These are phyloP conservation scores for Mortierella sp. DNA, from an alignment of 371 early-diverging fungal species.

Conservation along the genomic window DNA sequence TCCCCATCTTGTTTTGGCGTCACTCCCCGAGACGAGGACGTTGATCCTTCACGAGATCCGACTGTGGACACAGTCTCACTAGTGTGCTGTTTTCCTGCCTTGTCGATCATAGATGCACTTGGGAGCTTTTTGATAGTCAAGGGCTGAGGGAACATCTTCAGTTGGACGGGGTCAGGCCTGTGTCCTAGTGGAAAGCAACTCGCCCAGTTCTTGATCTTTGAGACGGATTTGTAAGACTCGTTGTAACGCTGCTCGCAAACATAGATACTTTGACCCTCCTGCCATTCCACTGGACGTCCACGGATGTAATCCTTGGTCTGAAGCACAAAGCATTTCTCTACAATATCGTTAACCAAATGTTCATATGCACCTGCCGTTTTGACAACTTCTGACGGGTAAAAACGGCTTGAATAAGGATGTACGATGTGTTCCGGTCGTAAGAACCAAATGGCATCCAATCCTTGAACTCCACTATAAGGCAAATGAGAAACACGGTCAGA, in stretches of 20 bases:
- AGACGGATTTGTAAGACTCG: slow-evolving; percentile 41
- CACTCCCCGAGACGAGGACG: slow-evolving; percentile 10
- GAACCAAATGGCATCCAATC: slow-evolving; percentile 47
- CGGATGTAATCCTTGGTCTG: slow-evolving; percentile 37
- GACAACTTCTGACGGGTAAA: slow-evolving; percentile 45
- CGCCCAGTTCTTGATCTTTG: slow-evolving; percentile 54
- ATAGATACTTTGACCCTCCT: slow-evolving; percentile 44
- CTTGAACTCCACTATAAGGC: not conserved
- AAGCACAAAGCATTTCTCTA: slow-evolving; percentile 36
- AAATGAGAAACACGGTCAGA: not conserved
- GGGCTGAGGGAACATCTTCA: slow-evolving; percentile 19
- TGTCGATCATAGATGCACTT: slow-evolving; percentile 34
- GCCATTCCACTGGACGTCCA: slow-evolving; percentile 44
- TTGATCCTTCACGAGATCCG: slow-evolving; percentile 1
- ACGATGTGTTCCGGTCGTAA: slow-evolving; percentile 50
- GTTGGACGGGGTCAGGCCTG: slow-evolving; percentile 13
- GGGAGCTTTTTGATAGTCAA: slow-evolving; percentile 31
- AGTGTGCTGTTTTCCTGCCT: slow-evolving; percentile 20
- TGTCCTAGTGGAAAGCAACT: slow-evolving; percentile 25
- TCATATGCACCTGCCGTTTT: slow-evolving; percentile 41
- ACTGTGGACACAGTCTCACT: slow-evolving; percentile 14
- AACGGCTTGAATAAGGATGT: slow-evolving; percentile 46
- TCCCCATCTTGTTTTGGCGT: slow-evolving; percentile 8
- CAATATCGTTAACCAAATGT: slow-evolving; percentile 32
- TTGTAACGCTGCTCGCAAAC: slow-evolving; percentile 50